Conservation (phyloP, 2,329 filamentous ascomycete species). For the Beauveria asiatica region DNA sequence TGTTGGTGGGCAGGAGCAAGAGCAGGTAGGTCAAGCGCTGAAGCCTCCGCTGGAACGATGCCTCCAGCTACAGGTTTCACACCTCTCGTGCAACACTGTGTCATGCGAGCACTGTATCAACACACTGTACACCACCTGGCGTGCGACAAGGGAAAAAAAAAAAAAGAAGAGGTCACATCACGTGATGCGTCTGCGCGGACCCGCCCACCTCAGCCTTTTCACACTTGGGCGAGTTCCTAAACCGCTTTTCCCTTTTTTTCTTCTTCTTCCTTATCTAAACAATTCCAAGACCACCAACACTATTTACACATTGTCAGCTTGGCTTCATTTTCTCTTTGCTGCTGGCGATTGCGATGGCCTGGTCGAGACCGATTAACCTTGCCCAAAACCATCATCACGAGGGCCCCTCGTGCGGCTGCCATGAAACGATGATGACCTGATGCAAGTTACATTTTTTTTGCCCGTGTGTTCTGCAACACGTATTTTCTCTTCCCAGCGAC, state of each 20-base stretch:
- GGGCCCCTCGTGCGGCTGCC: slow-evolving; percentile 55
- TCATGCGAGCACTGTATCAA: neutral
- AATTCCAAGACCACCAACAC: slow-evolving; percentile 34
- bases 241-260: slow-evolving; percentile 19
- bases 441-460: slow-evolving; percentile 49
- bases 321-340: slow-evolving; percentile 23
- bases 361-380: slow-evolving; percentile 54
- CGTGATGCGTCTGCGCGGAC: neutral
- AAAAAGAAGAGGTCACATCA: neutral
- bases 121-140: neutral
- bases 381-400: slow-evolving; percentile 63
- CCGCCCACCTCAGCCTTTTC: slow-evolving; percentile 3
- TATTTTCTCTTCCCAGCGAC: neutral
- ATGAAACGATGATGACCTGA: slow-evolving; percentile 63
- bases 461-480: neutral
- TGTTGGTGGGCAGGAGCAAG: too few species aligned
- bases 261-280: slow-evolving; percentile 21
- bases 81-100: neutral
- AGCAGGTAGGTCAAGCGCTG: neutral
- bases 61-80: neutral
- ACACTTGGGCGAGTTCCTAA: slow-evolving; percentile 15
- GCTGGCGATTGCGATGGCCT: slow-evolving; percentile 42
- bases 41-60: neutral
- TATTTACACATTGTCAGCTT: slow-evolving; percentile 32
- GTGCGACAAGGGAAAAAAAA: neutral